These are phyloP conservation scores for Chaetomium sp. DNA, from an alignment of 2,329 filamentous ascomycete species.

Conservation along the genomic window DNA sequence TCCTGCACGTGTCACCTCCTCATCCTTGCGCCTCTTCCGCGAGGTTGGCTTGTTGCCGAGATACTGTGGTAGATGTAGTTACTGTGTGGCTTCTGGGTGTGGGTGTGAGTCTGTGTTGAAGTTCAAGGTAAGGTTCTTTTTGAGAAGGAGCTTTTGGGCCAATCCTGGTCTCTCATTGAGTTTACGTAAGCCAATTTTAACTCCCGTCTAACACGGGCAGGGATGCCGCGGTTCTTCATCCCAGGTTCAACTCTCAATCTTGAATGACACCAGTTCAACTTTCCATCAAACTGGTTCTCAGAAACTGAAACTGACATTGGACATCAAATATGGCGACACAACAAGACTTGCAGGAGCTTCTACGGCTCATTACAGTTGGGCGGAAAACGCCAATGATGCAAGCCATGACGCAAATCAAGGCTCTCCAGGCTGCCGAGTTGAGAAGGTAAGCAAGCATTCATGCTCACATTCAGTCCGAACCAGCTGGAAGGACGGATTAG, in stretches of 20 bases:
- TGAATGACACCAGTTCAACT: background rate
- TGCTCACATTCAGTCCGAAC: background rate
- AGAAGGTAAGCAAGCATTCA: slow-evolving; percentile 51
- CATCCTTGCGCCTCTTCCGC: background rate
- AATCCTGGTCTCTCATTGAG: background rate
- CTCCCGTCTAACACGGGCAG: background rate
- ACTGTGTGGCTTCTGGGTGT: too few species aligned
- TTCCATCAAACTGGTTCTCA: background rate
- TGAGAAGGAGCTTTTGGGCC: background rate
- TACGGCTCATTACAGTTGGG: slow-evolving; percentile 58
- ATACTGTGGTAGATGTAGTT: background rate
- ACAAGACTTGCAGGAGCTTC: slow-evolving; percentile 62
- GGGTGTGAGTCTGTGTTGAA: background rate
- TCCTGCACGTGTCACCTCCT: slow-evolving; percentile 16
- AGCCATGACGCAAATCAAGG: slow-evolving; percentile 61
- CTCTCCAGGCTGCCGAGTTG: slow-evolving; percentile 57
- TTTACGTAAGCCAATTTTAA: background rate
- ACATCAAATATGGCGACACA: slow-evolving; percentile 53
- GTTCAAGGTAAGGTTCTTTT: background rate
- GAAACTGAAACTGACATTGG: too few species aligned
- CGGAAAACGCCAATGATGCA: slow-evolving; percentile 62
- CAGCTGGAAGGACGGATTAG: background rate
- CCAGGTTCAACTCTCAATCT: background rate
- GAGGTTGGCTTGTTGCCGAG: background rate
- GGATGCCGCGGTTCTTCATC: background rate